phyloP scores from a whole-genome alignment of 306 rosid species.

The Vigna trinervia region DNA sequence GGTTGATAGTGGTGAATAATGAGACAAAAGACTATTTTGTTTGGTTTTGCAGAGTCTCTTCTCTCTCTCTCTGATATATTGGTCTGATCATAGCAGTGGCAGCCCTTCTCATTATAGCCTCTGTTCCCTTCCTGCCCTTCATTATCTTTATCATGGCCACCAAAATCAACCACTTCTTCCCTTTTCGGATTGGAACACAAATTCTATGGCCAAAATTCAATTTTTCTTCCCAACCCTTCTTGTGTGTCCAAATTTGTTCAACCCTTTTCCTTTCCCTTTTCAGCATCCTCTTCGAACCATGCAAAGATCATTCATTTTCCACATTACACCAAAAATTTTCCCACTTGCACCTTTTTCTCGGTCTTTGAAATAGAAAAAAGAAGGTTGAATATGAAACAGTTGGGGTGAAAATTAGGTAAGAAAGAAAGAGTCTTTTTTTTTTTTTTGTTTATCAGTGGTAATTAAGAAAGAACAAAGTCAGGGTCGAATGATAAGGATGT shows the following conservation, averaged over 20 bases:
- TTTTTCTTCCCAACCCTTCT: too few relatives aligned
- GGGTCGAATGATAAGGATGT: too few relatives aligned
- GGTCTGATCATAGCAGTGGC: conserved; percentile 13
- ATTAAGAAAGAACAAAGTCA: too few relatives aligned
- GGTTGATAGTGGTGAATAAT: conserved; percentile 4
- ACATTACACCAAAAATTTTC: too few relatives aligned
- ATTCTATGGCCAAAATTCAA: neutral
- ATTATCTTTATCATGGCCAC: conserved; percentile 29
- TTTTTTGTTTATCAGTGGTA: too few relatives aligned
- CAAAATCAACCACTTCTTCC: conserved; percentile 31
- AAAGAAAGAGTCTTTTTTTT: too few relatives aligned
- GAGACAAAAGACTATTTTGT: conserved; percentile 33
- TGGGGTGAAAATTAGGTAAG: too few relatives aligned
- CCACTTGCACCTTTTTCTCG: too few relatives aligned
- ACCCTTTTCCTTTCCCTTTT: neutral
- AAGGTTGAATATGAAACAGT: too few relatives aligned
- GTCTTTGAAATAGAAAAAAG: too few relatives aligned
- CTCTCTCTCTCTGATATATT: neutral
- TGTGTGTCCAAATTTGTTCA: neutral
- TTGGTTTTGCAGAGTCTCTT: conserved; percentile 10
- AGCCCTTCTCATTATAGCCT: conserved; percentile 27
- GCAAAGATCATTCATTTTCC: too few relatives aligned
- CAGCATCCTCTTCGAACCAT: too few relatives aligned
- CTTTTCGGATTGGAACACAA: conserved; percentile 8
- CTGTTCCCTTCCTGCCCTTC: conserved; percentile 36